Evolutionary conservation across 805 yeast species (phyloP).

Genomic region (Yarrowia deformans): DNA sequence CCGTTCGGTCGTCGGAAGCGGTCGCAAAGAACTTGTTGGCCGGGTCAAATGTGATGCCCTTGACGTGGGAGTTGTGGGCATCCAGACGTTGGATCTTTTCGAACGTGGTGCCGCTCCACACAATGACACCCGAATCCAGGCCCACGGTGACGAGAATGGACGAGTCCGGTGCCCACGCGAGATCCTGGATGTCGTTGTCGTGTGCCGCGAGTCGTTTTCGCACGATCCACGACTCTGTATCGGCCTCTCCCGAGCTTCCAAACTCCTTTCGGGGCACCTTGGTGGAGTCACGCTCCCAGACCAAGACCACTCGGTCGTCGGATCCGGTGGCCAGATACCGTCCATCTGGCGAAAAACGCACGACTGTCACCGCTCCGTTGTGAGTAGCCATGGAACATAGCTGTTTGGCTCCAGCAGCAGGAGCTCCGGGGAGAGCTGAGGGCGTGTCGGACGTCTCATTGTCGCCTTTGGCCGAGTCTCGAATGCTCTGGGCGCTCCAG

Average conservation of each 20-base stretch:
- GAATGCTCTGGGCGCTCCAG: slow-evolving; percentile 88
- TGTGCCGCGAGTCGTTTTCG: slow-evolving; percentile 92
- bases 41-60: slow-evolving; percentile 97
- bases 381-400: slow-evolving; percentile 92
- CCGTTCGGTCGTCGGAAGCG: slow-evolving; percentile 92
- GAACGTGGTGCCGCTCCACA: slow-evolving; percentile 93
- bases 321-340: slow-evolving; percentile 92
- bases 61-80: slow-evolving; percentile 92
- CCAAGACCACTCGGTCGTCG: slow-evolving; percentile 87
- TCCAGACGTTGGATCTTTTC: slow-evolving; percentile 88
- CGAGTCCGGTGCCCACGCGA: slow-evolving; percentile 98
- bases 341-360: slow-evolving; percentile 91
- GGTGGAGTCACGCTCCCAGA: slow-evolving; percentile 92
- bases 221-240: slow-evolving; percentile 93
- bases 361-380: slow-evolving; percentile 95
- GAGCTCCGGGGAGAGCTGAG: slow-evolving; percentile 10
- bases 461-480: slow-evolving; percentile 59
- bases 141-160: slow-evolving; percentile 92
- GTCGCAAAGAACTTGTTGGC: slow-evolving; percentile 98
- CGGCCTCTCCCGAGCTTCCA: slow-evolving; percentile 68
- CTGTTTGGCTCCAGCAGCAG: slow-evolving; percentile 54
- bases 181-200: slow-evolving; percentile 96
- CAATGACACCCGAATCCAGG: slow-evolving; percentile 86
- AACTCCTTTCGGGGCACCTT: slow-evolving; percentile 61
- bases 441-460: slow-evolving; percentile 7